Conservation (phyloP, 2,329 filamentous ascomycete genomes). For the Monosporascus sp. region DNA sequence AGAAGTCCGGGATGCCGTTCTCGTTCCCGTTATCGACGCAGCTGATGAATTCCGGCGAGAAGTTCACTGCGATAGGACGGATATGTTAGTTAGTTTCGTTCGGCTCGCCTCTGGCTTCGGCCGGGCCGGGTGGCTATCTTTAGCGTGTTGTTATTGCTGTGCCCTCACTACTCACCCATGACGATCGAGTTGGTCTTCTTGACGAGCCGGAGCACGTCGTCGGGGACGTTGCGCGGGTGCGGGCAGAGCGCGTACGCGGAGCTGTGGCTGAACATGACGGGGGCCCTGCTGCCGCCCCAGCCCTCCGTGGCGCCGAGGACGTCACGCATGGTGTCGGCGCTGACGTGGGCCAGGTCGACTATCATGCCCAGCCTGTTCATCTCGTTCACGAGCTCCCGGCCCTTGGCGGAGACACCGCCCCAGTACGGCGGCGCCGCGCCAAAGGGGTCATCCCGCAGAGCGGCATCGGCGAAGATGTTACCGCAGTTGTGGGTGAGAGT, state of each 20-base stretch:
- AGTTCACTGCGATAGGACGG: constrained; percentile 55
- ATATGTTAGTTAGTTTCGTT: not conserved
- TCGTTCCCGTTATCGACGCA: constrained; percentile 56
- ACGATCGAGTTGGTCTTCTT: constrained; percentile 69
- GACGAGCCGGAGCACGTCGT: constrained; percentile 73
- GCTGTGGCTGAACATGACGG: constrained; percentile 85
- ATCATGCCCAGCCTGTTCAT: constrained; percentile 96
- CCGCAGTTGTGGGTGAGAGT: constrained; percentile 93
- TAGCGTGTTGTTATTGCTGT: not conserved
- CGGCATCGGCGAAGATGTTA: constrained; percentile 83
- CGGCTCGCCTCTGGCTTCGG: too few relatives aligned
- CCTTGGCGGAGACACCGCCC: constrained; percentile 67
- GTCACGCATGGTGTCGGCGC: constrained; percentile 78
- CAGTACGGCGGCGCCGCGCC: constrained; percentile 53
- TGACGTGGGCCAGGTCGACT: constrained; percentile 77
- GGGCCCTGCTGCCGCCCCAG: constrained; percentile 71
- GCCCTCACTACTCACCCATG: constrained; percentile 48
- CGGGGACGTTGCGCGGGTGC: constrained; percentile 85
- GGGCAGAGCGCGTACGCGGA: constrained; percentile 76
- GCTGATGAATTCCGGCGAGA: constrained; percentile 74
- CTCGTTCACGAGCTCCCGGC: constrained; percentile 66
- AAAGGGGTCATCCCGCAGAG: constrained; percentile 52
- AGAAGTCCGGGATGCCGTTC: constrained; percentile 62
- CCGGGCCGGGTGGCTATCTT: not conserved
- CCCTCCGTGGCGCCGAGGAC: constrained; percentile 60